phyloP scores from a whole-genome alignment of 2,329 filamentous ascomycete genomes.

The Cercospora beticola region DNA sequence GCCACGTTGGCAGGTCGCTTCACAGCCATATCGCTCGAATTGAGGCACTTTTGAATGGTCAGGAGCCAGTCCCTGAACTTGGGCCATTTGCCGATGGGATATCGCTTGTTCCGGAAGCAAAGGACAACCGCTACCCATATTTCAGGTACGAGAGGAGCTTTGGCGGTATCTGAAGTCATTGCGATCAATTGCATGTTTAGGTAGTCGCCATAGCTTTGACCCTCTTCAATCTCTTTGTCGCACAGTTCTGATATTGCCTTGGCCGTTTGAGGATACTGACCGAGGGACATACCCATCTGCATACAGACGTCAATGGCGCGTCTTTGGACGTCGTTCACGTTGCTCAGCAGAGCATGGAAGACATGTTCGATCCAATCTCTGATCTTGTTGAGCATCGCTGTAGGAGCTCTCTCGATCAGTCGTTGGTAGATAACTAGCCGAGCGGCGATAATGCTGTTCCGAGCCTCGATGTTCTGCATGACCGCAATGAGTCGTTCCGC shows the following conservation, averaged over 20 bases:
- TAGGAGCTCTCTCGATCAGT: slow-evolving; percentile 69
- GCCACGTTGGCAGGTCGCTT: slow-evolving; percentile 77
- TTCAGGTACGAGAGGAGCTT: slow-evolving; percentile 69
- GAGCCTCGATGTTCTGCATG: slow-evolving; percentile 70
- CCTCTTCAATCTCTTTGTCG: slow-evolving; percentile 51
- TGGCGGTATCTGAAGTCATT: slow-evolving; percentile 63
- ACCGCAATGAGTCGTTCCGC: slow-evolving; percentile 68
- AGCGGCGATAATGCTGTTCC: slow-evolving; percentile 75
- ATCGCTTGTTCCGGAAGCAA: slow-evolving; percentile 64
- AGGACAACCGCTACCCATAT: slow-evolving; percentile 85
- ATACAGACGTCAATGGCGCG: slow-evolving; percentile 73
- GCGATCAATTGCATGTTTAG: slow-evolving; percentile 65
- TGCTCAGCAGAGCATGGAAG: slow-evolving; percentile 78
- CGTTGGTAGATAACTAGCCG: slow-evolving; percentile 77
- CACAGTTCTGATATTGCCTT: slow-evolving; percentile 66
- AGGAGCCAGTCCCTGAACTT: slow-evolving; percentile 70
- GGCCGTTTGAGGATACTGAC: slow-evolving; percentile 66
- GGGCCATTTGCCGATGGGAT: slow-evolving; percentile 65
- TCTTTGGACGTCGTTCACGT: slow-evolving; percentile 70
- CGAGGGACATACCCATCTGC: slow-evolving; percentile 67
- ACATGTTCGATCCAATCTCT: slow-evolving; percentile 79
- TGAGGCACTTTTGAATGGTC: slow-evolving; percentile 81
- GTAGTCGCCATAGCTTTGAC: slow-evolving; percentile 66
- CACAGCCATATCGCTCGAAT: slow-evolving; percentile 68
- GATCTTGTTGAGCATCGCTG: slow-evolving; percentile 67